phyloP scores from a whole-genome alignment of 768 basidiomycete genomes.

The Macrolepiota albuminosa region DNA sequence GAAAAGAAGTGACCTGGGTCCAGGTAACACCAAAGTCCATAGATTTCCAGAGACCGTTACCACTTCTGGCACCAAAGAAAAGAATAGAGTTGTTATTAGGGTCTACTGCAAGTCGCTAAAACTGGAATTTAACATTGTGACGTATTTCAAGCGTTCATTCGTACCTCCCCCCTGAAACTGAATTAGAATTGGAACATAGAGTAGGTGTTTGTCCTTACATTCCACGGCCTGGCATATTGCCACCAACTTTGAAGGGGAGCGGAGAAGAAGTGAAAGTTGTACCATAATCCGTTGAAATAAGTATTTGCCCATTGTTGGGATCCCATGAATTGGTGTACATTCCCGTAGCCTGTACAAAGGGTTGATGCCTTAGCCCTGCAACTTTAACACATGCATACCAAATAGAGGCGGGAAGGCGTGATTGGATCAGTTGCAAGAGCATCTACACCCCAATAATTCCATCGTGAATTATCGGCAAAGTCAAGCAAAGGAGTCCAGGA shows the following conservation, averaged over 20 bases:
- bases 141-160: background rate
- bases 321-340: constrained; percentile 63
- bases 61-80: constrained; percentile 60
- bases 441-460: constrained; percentile 61
- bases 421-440: constrained; percentile 62
- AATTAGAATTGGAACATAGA: constrained; percentile 2
- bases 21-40: constrained; percentile 54
- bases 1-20: constrained; percentile 55
- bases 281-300: constrained; percentile 56
- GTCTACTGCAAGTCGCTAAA: constrained; percentile 55
- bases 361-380: background rate
- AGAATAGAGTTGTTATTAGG: constrained; percentile 58
- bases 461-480: constrained; percentile 40
- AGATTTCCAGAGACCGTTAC: constrained; percentile 65
- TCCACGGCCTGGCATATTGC: constrained; percentile 68
- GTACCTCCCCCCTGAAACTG: constrained; percentile 41
- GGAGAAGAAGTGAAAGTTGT: constrained; percentile 46
- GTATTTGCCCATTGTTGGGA: constrained; percentile 58
- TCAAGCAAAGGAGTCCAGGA: constrained; percentile 62
- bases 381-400: constrained; percentile 26
- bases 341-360: constrained; percentile 39
- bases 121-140: background rate
- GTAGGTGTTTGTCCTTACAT: constrained; percentile 31
- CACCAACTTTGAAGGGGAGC: constrained; percentile 64
- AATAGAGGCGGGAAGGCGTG: constrained; percentile 47